Percentiles rank a stretch among this genome's conserved stretches.
These are phyloP conservation scores for Salvia sclarea DNA, from an alignment of 305 asterid species.

Conservation along the genomic window DNA sequence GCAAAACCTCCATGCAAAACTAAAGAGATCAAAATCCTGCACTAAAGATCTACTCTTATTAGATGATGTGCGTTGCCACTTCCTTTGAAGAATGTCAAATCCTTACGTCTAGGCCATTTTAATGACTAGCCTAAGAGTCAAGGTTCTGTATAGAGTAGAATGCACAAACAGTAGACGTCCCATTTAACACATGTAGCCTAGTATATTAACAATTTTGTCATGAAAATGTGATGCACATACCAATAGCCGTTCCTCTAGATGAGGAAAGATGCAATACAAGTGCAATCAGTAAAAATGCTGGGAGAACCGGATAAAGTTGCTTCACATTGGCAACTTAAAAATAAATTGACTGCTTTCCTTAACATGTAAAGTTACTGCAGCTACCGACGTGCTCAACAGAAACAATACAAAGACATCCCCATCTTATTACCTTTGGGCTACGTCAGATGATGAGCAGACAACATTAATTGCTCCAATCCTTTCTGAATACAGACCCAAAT, in stretches of 20 bases:
- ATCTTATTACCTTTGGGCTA: slow-evolving; percentile 70
- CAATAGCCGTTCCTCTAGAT: not conserved
- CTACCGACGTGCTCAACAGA: slow-evolving; percentile 11
- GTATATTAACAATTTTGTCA: not conserved
- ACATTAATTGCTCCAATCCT: slow-evolving; percentile 96
- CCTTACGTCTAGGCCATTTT: not conserved
- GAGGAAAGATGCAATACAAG: not conserved
- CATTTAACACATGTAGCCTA: not conserved
- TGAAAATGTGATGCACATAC: not conserved
- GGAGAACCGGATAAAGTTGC: not conserved
- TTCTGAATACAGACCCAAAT: slow-evolving; percentile 92
- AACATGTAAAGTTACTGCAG: not conserved
- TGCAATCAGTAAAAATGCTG: not conserved
- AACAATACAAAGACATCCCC: slow-evolving; percentile 3
- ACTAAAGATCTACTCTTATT: slow-evolving; percentile 8
- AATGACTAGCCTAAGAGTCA: not conserved
- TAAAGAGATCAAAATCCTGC: not conserved
- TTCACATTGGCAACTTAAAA: not conserved
- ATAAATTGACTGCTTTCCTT: not conserved
- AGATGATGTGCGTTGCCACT: not conserved
- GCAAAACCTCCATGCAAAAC: not conserved
- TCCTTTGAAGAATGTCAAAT: not conserved
- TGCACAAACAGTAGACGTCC: not conserved
- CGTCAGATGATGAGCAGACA: slow-evolving; percentile 79
- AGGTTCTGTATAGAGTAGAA: not conserved